Conservation (phyloP, 2,329 filamentous ascomycete genomes). For the Pestalotiopsis sp. region DNA sequence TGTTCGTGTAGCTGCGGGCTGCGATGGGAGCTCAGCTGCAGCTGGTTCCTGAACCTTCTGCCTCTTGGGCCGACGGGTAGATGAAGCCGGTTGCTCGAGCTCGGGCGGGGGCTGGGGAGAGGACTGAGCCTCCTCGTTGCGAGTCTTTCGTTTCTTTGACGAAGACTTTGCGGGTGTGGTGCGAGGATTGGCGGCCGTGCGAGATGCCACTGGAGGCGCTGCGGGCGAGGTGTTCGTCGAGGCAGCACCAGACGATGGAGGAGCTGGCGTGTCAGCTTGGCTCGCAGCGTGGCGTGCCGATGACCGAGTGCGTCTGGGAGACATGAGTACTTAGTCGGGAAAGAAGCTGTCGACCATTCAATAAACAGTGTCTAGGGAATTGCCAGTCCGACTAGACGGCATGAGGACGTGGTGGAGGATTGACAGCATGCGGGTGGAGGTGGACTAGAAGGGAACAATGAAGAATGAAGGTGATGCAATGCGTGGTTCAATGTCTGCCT, state of each 20-base stretch:
- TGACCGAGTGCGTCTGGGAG: constrained; percentile 94
- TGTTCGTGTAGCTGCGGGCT: constrained; percentile 36
- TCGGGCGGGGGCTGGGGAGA: constrained; percentile 37
- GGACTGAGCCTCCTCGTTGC: constrained; percentile 51
- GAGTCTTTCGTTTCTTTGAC: constrained; percentile 77
- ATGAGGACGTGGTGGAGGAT: neutral
- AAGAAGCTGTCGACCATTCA: constrained; percentile 18
- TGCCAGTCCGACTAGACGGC: neutral
- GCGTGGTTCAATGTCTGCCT: neutral
- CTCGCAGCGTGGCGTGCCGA: constrained; percentile 86
- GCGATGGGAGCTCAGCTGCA: constrained; percentile 29
- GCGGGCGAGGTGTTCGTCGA: constrained; percentile 43
- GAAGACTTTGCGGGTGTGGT: constrained; percentile 44
- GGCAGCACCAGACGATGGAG: constrained; percentile 40
- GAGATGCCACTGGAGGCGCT: constrained; percentile 40
- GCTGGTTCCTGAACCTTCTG: constrained; percentile 63
- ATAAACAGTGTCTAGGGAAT: neutral
- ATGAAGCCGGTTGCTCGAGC: constrained; percentile 28
- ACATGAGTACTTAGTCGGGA: constrained; percentile 70
- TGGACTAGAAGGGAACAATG: neutral
- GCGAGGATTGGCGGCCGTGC: constrained; percentile 40
- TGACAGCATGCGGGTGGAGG: neutral
- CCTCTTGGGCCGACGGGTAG: constrained; percentile 69
- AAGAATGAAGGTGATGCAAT: neutral
- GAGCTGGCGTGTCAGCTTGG: constrained; percentile 51